phyloP scores from a whole-genome alignment of 257 asterid genomes.

The Scutellaria barbata region DNA sequence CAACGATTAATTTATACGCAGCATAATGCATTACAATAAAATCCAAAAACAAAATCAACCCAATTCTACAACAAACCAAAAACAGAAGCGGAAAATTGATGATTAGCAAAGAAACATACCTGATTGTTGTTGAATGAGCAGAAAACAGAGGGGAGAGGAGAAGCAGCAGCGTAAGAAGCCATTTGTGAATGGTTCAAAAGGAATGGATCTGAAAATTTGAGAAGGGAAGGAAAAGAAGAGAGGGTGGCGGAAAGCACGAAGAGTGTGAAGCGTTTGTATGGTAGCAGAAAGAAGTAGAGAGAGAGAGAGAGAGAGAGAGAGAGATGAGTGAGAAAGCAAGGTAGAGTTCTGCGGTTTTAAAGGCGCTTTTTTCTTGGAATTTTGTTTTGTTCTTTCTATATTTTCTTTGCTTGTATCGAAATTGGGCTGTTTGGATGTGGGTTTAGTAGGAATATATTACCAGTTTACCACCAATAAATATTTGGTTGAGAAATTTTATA shows the following conservation, averaged over 20 bases:
- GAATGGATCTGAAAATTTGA: constrained; percentile 42
- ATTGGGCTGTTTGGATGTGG: constrained; percentile 26
- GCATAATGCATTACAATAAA: constrained; percentile 16
- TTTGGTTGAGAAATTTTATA: too few relatives aligned
- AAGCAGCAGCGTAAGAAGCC: constrained; percentile 75
- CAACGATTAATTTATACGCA: background rate
- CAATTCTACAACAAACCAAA: background rate
- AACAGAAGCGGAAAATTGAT: background rate
- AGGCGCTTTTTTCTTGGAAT: constrained; percentile 31
- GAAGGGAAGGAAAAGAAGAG: constrained; percentile 26
- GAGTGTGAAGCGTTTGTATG: constrained; percentile 37
- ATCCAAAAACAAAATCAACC: background rate
- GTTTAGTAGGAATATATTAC: background rate
- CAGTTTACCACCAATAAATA: too few relatives aligned
- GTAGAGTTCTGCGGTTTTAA: constrained; percentile 29
- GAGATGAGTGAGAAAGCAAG: constrained; percentile 3
- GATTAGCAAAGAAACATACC: constrained; percentile 41
- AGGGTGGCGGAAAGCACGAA: constrained; percentile 71
- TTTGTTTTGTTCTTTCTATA: background rate
- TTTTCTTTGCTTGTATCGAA: constrained; percentile 38
- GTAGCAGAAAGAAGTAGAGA: constrained; percentile 9
- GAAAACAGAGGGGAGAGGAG: constrained; percentile 49
- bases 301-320: constrained; percentile 17
- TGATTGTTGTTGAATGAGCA: constrained; percentile 60
- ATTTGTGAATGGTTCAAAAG: constrained; percentile 42